These are phyloP conservation scores for Lactarius deliciosus DNA, from an alignment of 768 basidiomycete species.

Conservation along the genomic window DNA sequence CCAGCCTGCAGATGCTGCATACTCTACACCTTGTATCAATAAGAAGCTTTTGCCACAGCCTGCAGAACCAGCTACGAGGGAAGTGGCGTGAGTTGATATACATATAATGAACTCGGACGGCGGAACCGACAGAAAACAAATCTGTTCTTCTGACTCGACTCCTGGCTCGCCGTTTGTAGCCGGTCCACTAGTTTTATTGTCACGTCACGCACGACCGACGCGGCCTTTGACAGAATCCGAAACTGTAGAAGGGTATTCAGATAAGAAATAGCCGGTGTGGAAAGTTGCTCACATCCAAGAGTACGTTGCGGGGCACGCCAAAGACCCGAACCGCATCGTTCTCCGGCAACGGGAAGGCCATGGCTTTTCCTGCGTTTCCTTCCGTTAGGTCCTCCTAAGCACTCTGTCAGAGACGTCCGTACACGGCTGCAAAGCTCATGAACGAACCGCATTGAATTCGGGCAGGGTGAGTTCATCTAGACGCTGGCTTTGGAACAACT, in stretches of 20 bases:
- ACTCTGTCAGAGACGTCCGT: background rate
- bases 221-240: constrained; percentile 66
- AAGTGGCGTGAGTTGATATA: constrained; percentile 20
- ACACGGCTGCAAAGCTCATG: background rate
- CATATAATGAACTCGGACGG: background rate
- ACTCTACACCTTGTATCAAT: constrained; percentile 73
- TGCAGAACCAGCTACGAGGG: constrained; percentile 57
- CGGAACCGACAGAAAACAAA: constrained; percentile 61
- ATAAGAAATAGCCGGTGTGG: background rate
- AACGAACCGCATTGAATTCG: constrained; percentile 45
- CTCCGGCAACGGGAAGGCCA: constrained; percentile 26
- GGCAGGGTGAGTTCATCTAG: constrained; percentile 42
- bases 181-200: constrained; percentile 56
- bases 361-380: constrained; percentile 20
- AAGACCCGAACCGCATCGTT: constrained; percentile 29
- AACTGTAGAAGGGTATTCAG: constrained; percentile 44
- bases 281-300: constrained; percentile 22
- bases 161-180: constrained; percentile 51
- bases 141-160: constrained; percentile 52
- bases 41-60: constrained; percentile 84
- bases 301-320: constrained; percentile 16
- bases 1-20: constrained; percentile 65
- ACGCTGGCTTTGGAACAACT: constrained; percentile 42
- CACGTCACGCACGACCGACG: constrained; percentile 66
- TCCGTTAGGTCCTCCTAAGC: constrained; percentile 22